These are phyloP conservation scores for Linaria vulgaris DNA, from an alignment of 257 asterid species.

Conservation along the genomic window DNA sequence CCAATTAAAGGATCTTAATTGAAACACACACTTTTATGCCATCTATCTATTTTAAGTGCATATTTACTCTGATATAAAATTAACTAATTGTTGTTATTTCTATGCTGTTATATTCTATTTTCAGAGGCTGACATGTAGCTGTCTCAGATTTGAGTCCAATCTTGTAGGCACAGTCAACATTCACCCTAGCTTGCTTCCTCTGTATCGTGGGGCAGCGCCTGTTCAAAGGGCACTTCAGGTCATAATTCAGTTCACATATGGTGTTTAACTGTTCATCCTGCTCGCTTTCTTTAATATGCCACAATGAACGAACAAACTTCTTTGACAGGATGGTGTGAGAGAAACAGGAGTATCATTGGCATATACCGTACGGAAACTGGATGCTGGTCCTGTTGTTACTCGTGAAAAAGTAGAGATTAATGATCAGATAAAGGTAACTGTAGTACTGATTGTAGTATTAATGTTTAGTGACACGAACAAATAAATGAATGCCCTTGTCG, in stretches of 20 bases:
- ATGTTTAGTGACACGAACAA: neutral
- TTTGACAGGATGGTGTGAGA: constrained; percentile 75
- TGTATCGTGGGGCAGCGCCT: constrained; percentile 98
- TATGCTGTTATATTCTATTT: constrained; percentile 9
- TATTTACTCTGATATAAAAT: no score
- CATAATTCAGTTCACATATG: constrained; percentile 15
- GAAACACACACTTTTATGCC: neutral
- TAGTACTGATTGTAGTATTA: constrained; percentile 4
- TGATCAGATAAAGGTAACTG: constrained; percentile 72
- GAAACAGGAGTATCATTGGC: constrained; percentile 96
- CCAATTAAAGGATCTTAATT: neutral
- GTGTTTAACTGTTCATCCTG: neutral
- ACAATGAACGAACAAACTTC: constrained; percentile 18
- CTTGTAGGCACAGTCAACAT: constrained; percentile 86
- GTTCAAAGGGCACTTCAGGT: constrained; percentile 98
- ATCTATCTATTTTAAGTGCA: constrained; percentile 3
- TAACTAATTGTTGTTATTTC: neutral
- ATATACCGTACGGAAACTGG: constrained; percentile 82
- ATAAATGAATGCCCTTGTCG: neutral
- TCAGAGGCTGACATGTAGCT: constrained; percentile 25
- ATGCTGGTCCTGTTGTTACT: constrained; percentile 92
- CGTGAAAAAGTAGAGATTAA: constrained; percentile 54
- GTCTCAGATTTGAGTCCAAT: constrained; percentile 36
- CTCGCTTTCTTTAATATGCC: neutral
- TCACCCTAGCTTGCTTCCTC: constrained; percentile 91